Base-by-base conservation (phyloP, 345 rosid species). In the Physaria fendleri region DNA sequence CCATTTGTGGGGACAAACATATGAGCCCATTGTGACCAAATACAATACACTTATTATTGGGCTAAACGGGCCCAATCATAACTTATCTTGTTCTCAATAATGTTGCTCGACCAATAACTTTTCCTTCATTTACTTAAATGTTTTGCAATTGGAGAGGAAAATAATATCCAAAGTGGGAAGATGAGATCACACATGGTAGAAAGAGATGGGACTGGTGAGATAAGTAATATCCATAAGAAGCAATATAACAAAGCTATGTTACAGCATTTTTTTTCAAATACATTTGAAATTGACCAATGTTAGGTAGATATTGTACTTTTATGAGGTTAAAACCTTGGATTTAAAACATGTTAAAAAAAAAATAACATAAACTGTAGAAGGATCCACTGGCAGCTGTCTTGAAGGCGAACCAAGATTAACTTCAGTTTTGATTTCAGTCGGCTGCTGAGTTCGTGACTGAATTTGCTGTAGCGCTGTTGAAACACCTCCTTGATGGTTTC, bases 221-320 rank as follows among this genome's bases (percentile, higher is more conserved):
- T 13, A 78, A 71, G 25, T 59, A n/a, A 45, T 66, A 60, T 54
- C 88, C 88, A 62, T 65, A 70, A 33, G 74, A 68, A 66, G 56
- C 30, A 55, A 39, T 37, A 43, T 76, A 79, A 66, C 81, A 69
- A 67, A 76, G 77, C 75, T 64, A 76, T 72, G 2, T 64, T 67
- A 56, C 79, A 56, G 78, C 48, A 21, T 55, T 34, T n/a, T n/a
- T n/a, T n/a, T n/a, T n/a, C n/a, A n/a, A n/a, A n/a, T n/a, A n/a
- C n/a, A n/a, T n/a, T n/a, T n/a, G n/a, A n/a, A n/a, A n/a, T n/a
- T n/a, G n/a, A n/a, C n/a, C n/a, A n/a, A n/a, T n/a, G n/a, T n/a
- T 35, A 5, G 39, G 16, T 35, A 35, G 1, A 7, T 8, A 27
- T 17, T 8, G 7, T 15, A 7, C 4, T n/a, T n/a, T n/a, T n/a